phyloP scores from a whole-genome alignment of 306 rosid species.

The Arachis hypogaea region DNA sequence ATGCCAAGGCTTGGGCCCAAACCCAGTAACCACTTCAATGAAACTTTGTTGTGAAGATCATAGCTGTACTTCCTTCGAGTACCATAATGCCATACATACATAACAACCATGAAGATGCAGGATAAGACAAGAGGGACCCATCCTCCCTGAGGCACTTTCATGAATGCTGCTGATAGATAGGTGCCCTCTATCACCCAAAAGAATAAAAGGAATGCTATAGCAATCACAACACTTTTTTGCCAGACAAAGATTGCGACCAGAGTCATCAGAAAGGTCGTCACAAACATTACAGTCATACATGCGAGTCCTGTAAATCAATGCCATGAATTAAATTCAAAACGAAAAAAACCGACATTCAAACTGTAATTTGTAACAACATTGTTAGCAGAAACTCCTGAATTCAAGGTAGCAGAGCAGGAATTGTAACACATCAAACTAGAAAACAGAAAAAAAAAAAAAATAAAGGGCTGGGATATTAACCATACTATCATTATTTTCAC shows the following conservation, averaged over 20 bases:
- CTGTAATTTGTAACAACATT: background rate
- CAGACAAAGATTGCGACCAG: conserved; percentile 74
- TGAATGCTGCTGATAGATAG: conserved; percentile 76
- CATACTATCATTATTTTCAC: background rate
- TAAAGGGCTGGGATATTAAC: too few relatives aligned
- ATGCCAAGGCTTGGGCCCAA: conserved; percentile 90
- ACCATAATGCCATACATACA: conserved; percentile 90
- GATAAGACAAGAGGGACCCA: conserved; percentile 88
- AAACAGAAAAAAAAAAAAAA: background rate
- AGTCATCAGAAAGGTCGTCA: conserved; percentile 81
- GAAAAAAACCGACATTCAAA: conserved; percentile 19
- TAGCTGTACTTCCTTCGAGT: conserved; percentile 74
- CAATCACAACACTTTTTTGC: conserved; percentile 64
- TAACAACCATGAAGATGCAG: conserved; percentile 60
- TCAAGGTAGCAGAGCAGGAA: conserved; percentile 15
- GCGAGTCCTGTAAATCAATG: conserved; percentile 71
- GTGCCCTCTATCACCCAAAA: conserved; percentile 82
- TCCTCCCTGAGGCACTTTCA: conserved; percentile 89
- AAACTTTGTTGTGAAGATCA: conserved; percentile 84
- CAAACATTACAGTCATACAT: conserved; percentile 78
- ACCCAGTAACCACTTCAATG: conserved; percentile 82
- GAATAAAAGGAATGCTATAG: conserved; percentile 57
- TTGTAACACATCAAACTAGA: conserved; percentile 22
- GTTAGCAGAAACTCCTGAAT: background rate
- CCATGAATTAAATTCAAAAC: conserved; percentile 31